Percentiles rank a stretch among this genome's conserved stretches.
Conservation (phyloP, 768 basidiomycete species). For the Pleurotus tuber-regium region DNA sequence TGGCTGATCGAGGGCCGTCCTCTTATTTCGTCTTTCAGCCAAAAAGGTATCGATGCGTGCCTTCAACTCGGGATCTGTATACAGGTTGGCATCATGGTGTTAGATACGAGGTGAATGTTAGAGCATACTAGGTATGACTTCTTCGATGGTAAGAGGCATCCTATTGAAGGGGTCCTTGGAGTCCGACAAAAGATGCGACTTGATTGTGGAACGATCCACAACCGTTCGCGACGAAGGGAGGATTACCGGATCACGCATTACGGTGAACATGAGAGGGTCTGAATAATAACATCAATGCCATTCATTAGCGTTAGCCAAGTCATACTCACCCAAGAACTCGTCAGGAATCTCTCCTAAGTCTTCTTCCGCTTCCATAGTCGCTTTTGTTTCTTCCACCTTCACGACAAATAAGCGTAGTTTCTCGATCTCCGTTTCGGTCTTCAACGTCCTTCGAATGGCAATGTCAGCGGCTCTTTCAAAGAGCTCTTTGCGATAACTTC, state of each 20-base stretch:
- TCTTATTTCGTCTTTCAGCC: slow-evolving; percentile 49
- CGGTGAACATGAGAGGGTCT: slow-evolving; percentile 88
- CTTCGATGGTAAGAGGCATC: slow-evolving; percentile 72
- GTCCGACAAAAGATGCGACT: slow-evolving; percentile 90
- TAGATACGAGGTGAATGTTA: background rate
- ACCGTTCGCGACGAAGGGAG: slow-evolving; percentile 79
- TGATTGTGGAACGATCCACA: slow-evolving; percentile 90
- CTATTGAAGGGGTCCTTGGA: slow-evolving; percentile 96
- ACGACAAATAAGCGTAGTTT: slow-evolving; percentile 66
- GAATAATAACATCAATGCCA: slow-evolving; percentile 5
- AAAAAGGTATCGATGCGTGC: slow-evolving; percentile 72
- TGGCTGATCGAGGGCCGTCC: slow-evolving; percentile 15
- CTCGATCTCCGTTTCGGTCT: slow-evolving; percentile 75
- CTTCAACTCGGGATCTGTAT: slow-evolving; percentile 66
- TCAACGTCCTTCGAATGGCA: slow-evolving; percentile 59
- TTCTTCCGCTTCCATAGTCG: slow-evolving; percentile 82
- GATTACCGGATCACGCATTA: slow-evolving; percentile 95
- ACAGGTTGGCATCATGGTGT: slow-evolving; percentile 10
- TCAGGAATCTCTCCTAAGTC: slow-evolving; percentile 93
- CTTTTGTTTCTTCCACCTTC: slow-evolving; percentile 82
- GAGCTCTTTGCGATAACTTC: slow-evolving; percentile 82
- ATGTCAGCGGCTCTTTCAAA: slow-evolving; percentile 79
- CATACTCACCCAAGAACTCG: slow-evolving; percentile 79
- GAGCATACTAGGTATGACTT: slow-evolving; percentile 70
- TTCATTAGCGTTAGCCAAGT: slow-evolving; percentile 13